phyloP scores from a whole-genome alignment of 1,139 yeast genomes.

The Arxiozyma heterogenica region DNA sequence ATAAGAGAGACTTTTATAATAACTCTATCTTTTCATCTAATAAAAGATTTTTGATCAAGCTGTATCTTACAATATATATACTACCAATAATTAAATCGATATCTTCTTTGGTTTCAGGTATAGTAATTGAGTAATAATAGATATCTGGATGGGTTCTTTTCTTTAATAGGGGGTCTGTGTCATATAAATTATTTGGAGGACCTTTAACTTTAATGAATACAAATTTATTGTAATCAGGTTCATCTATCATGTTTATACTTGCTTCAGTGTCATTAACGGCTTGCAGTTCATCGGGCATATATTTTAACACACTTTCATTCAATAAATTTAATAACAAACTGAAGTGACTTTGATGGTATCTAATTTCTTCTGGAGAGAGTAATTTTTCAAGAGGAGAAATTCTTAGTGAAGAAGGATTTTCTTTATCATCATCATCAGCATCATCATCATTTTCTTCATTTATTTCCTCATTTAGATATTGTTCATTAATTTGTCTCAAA shows the following conservation, averaged over 20 bases:
- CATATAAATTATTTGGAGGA: conserved; percentile 23
- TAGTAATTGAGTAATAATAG: conserved; percentile 24
- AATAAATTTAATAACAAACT: conserved; percentile 57
- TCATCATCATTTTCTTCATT: conserved; percentile 9
- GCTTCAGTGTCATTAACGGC: conserved; percentile 72
- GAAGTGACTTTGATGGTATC: conserved; percentile 58
- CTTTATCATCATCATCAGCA: background rate
- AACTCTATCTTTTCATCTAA: conserved; percentile 23
- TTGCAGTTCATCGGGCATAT: conserved; percentile 59
- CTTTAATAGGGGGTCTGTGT: conserved; percentile 28
- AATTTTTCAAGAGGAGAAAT: conserved; percentile 16
- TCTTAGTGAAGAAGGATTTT: background rate
- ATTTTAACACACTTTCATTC: conserved; percentile 54
- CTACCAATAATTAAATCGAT: conserved; percentile 58
- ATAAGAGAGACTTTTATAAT: conserved; percentile 14
- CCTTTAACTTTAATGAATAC: conserved; percentile 58
- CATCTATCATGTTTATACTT: conserved; percentile 67
- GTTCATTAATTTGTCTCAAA: conserved; percentile 33
- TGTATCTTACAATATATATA: conserved; percentile 67
- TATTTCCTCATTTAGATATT: background rate
- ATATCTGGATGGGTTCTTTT: conserved; percentile 19
- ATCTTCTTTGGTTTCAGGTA: conserved; percentile 39
- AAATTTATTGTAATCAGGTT: conserved; percentile 65
- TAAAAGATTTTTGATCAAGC: conserved; percentile 29
- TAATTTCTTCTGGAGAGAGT: conserved; percentile 52